These are phyloP conservation scores for Fusarium concolor DNA, from an alignment of 2,329 filamentous ascomycete genomes.

Conservation along the genomic window DNA sequence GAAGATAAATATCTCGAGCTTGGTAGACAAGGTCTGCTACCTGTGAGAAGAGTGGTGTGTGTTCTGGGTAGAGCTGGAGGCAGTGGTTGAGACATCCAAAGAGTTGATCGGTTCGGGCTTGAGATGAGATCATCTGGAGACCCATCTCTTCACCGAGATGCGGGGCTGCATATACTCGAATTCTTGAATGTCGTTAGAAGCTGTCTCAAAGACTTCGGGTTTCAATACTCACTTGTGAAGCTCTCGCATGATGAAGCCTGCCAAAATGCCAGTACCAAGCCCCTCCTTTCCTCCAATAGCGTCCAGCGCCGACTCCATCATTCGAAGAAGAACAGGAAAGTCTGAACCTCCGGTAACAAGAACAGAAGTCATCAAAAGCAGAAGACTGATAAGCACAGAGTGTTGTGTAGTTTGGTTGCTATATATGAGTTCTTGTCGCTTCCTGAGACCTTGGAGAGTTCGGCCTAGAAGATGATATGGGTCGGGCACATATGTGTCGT, in stretches of 20 bases:
- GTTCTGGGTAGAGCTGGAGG: slow-evolving; percentile 78
- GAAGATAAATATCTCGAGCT: slow-evolving; percentile 84
- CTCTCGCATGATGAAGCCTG: slow-evolving; percentile 41
- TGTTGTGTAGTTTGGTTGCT: slow-evolving; percentile 23
- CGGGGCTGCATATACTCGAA: slow-evolving; percentile 43
- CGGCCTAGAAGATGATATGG: slow-evolving; percentile 33
- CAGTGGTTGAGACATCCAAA: slow-evolving; percentile 42
- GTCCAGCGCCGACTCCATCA: slow-evolving; percentile 45
- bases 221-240: slow-evolving; percentile 41
- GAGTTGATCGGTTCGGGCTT: slow-evolving; percentile 31
- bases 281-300: slow-evolving; percentile 43
- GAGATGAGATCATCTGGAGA: slow-evolving; percentile 41
- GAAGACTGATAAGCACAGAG: slow-evolving; percentile 39
- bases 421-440: slow-evolving; percentile 31
- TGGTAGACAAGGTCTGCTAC: slow-evolving; percentile 87
- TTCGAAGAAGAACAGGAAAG: slow-evolving; percentile 43
- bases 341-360: slow-evolving; percentile 46
- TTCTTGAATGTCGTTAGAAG: background rate
- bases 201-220: accelerated
- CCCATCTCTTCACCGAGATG: slow-evolving; percentile 43
- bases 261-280: slow-evolving; percentile 31
- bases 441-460: slow-evolving; percentile 29
- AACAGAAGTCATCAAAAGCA: slow-evolving; percentile 40
- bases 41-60: slow-evolving; percentile 77
- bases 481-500: slow-evolving; percentile 4